Base-by-base conservation (phyloP, 2,329 filamentous ascomycete species). In the Cordyceps farinosa region DNA sequence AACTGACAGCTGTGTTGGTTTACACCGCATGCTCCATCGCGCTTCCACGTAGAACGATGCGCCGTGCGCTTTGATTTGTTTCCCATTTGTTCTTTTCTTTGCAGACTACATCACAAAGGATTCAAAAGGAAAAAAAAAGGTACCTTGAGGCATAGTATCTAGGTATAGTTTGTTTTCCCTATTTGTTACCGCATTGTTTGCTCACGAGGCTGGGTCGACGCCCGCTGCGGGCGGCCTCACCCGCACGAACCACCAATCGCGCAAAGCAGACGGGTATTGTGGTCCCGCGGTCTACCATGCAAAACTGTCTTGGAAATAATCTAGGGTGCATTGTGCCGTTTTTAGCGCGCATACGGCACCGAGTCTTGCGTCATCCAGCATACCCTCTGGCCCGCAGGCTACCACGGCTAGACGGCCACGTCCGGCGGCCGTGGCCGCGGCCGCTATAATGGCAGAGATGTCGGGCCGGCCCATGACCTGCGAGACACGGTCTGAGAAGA, bases 301-400 rank as follows among this genome's bases (percentile, higher is more conserved):
- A 47, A 79, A 80, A 2, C 72, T 76, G 66, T 80, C 78, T 42
- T 80, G 75, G 58, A 79, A 79, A 45, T 79, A 79, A 13, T 79
- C 76, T 57, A 79, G 65, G 22, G 65, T 61, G 3, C 65, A 67
- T 7, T 65, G 66, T 0, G 71, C 70, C 5, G 63, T 64, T 1
- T 66, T 65, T 15, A 80, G 63, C 13, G 71, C 66, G 1, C 69
- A 67, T 0, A 75, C 71, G 0, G 78, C 76, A 0, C 76, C 74
- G 51, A 66, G 66, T 51, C 79, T 69, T 2, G 77, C 72, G 30
- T 79, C 76, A 64, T 82, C 79, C 0, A 77, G 76, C 78, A 81
- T 78, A 42, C 68, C 71, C 3, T 73, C 75, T 10, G 79, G 79
- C 0, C 79, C 79, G 63, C 79, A 82, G 0, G 77, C 77, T 5